Evolutionary conservation across 179 eudicot genomes (phyloP).

Genomic region (Monotropa hypopitys): DNA sequence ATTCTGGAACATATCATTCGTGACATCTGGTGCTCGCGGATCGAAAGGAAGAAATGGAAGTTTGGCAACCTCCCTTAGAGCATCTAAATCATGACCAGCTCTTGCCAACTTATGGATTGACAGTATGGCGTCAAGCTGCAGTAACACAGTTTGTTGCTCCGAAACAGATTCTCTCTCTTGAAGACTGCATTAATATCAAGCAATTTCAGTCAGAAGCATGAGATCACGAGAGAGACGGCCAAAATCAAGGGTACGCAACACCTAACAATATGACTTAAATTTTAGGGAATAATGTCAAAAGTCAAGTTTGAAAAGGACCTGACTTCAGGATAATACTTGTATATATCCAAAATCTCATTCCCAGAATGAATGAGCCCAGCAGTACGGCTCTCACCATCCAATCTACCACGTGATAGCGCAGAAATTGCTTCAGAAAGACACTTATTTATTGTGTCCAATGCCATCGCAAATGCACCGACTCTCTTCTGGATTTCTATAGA

Average conservation of each 20-base stretch:
- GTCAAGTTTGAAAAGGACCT: constrained; percentile 31
- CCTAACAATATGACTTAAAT: not conserved
- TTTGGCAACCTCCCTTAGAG: constrained; percentile 65
- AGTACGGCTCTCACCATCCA: constrained; percentile 80
- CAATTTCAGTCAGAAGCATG: constrained; percentile 1
- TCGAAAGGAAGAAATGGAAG: constrained; percentile 89
- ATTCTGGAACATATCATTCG: constrained; percentile 43
- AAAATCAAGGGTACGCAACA: not conserved
- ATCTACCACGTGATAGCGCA: constrained; percentile 79
- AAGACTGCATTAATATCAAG: constrained; percentile 31
- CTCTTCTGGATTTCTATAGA: constrained; percentile 84
- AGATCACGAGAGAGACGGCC: not conserved
- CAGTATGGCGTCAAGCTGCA: constrained; percentile 82
- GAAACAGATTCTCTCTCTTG: constrained; percentile 70
- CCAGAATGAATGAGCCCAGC: constrained; percentile 80
- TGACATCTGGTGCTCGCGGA: constrained; percentile 54
- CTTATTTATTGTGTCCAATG: constrained; percentile 77
- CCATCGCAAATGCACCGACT: constrained; percentile 89
- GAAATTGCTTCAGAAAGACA: constrained; percentile 87
- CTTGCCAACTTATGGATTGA: constrained; percentile 57
- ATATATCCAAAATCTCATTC: constrained; percentile 67
- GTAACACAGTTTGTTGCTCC: constrained; percentile 67
- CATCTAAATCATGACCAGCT: constrained; percentile 54
- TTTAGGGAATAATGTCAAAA: not conserved
- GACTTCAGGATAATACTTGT: constrained; percentile 65